Evolutionary conservation across 2,329 filamentous ascomycete species (phyloP), one percentile per base, ranked within the genome.

Genomic region (Stachybotrys chartarum): DNA sequence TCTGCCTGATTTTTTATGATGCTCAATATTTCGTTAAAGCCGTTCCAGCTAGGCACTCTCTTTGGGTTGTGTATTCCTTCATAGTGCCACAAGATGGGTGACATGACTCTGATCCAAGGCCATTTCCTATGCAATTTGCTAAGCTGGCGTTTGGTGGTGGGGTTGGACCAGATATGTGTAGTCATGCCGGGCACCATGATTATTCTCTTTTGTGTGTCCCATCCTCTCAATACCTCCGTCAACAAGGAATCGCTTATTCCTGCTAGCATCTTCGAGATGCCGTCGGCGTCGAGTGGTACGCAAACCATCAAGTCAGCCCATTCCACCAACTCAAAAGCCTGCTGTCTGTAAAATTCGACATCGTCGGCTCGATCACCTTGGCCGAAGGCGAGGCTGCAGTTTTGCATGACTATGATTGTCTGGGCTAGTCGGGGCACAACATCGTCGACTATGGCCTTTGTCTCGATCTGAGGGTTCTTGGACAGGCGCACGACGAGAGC

Each of bases 231-330:
- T 1, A 96, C 83, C 62, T 93, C 88, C 53, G 95, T 78, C 7
- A 95, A 78, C 54, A 96, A 78, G 32, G 86, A 95, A 64, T 90
- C 90, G 3, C 90, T 86, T 56, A 93, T 81, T 53, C 92, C 92
- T 54, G 87, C 84, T 66, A 96, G 78, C 91, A 97, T 96, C 68
- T 90, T 90, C 32, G 89, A 89, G 55, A 96, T 79, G 55, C 86
- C 87, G 66, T 94, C 88, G 7, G 91, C 90, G 68, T 94, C 88
- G 51, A 96, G 86, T 4, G 92, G 91, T 7, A 88, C 88, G 55
- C 96, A 82, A 35, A 96, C 85, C 56, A 96, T 78, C 61, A 96
- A 74, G 70, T 96, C 89, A 6, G 92, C 90, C 92, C 92, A 97
- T 58, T 90, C 82, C 60, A 91, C 90, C 57, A 95, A 72, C 60